These are phyloP conservation scores for Saksenaea oblongispora DNA, from an alignment of 371 early-diverging fungal species.

Conservation along the genomic window DNA sequence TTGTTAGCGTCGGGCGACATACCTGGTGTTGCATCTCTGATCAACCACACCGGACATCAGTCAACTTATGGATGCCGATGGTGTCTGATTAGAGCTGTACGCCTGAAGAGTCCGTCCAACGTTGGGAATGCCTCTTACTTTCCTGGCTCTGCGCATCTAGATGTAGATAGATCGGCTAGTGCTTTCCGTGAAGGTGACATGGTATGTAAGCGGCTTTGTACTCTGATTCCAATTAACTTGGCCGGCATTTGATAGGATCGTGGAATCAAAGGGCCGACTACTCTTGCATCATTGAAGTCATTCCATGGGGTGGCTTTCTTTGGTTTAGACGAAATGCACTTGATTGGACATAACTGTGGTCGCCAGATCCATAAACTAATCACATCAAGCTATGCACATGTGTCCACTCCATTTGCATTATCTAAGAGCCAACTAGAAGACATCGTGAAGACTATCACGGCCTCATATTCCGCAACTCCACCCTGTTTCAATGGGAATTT, in stretches of 20 bases:
- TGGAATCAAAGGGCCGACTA: not conserved
- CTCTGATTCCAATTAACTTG: not conserved
- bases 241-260: not conserved
- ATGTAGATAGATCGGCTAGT: too few relatives aligned
- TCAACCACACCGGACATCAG: constrained; percentile 7
- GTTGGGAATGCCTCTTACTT: too few relatives aligned
- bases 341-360: constrained; percentile 19
- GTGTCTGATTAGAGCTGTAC: not conserved
- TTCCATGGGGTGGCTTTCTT: constrained; percentile 7
- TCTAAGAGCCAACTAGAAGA: not conserved
- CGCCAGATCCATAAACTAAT: not conserved
- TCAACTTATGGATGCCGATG: constrained; percentile 7
- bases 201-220: not conserved
- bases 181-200: too few relatives aligned
- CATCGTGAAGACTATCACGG: not conserved
- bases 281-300: constrained; percentile 7
- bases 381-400: not conserved
- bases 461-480: not conserved
- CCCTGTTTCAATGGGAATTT: not conserved
- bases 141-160: too few relatives aligned
- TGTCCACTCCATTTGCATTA: not conserved
- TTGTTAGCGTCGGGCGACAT: constrained; percentile 9
- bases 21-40: constrained; percentile 5
- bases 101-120: not conserved
- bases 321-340: constrained; percentile 8